phyloP scores from a whole-genome alignment of 345 rosid genomes.

The Camelina laxa region DNA sequence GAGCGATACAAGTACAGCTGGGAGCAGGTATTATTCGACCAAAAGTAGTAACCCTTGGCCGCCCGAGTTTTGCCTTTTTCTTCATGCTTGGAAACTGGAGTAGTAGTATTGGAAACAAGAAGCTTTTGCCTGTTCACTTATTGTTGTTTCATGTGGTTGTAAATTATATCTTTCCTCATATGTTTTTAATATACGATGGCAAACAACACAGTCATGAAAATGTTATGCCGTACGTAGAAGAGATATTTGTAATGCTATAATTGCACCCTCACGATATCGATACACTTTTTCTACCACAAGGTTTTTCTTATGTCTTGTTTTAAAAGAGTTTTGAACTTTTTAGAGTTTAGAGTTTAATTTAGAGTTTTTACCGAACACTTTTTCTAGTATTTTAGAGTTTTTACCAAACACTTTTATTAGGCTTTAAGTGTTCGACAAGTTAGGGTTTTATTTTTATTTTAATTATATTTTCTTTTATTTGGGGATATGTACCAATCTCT shows the following conservation, averaged over 20 bases:
- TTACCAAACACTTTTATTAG: no score
- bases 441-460: no score
- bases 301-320: neutral
- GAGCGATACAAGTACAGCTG: constrained; percentile 60
- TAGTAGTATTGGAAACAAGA: constrained; percentile 21
- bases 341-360: no score
- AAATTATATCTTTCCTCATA: constrained; percentile 3
- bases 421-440: no score
- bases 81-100: constrained; percentile 56
- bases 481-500: no score
- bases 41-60: constrained; percentile 44
- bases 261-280: neutral
- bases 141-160: constrained; percentile 22
- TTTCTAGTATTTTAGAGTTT: no score
- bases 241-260: neutral
- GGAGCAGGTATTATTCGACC: constrained; percentile 57
- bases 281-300: neutral
- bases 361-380: no score
- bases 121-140: constrained; percentile 20
- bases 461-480: no score
- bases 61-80: constrained; percentile 78
- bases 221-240: neutral
- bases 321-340: neutral
- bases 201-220: neutral
- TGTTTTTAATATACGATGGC: neutral